Evolutionary conservation across 768 basidiomycete species (phyloP).

Genomic region (Kondoa subrosea): DNA sequence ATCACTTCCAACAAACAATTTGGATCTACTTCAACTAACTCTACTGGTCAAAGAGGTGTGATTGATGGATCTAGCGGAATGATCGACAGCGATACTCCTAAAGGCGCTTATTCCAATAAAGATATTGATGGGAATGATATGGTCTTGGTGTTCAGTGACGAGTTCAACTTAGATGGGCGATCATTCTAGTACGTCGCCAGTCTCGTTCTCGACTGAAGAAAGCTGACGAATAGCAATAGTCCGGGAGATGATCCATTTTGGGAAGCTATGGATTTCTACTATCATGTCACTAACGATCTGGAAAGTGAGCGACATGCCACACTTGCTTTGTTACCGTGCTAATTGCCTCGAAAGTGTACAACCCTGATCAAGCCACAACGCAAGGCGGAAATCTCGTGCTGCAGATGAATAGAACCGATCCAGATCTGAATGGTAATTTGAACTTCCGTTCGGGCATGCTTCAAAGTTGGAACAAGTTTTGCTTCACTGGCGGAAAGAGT

Average conservation of each 20-base stretch:
- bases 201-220: neutral
- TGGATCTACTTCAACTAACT: neutral
- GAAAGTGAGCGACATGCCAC: slow-evolving; percentile 23
- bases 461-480: slow-evolving; percentile 62
- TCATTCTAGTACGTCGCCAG: neutral
- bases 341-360: slow-evolving; percentile 54
- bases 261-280: slow-evolving; percentile 68
- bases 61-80: neutral
- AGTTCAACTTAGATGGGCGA: slow-evolving; percentile 63
- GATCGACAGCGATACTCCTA: slow-evolving; percentile 38
- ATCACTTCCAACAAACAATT: slow-evolving; percentile 7
- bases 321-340: slow-evolving; percentile 1
- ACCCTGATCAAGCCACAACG: slow-evolving; percentile 59
- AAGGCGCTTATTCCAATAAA: slow-evolving; percentile 50
- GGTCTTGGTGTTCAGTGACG: slow-evolving; percentile 37
- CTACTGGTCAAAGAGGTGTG: neutral
- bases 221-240: slow-evolving; percentile 40
- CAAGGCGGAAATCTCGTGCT: slow-evolving; percentile 53
- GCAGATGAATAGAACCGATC: slow-evolving; percentile 44
- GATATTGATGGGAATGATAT: neutral
- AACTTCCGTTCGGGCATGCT: slow-evolving; percentile 41
- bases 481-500: slow-evolving; percentile 69
- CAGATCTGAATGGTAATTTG: slow-evolving; percentile 44
- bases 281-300: slow-evolving; percentile 36
- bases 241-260: slow-evolving; percentile 80